Conservation (phyloP, 805 yeast genomes). For the Teunomyces pallodes region DNA sequence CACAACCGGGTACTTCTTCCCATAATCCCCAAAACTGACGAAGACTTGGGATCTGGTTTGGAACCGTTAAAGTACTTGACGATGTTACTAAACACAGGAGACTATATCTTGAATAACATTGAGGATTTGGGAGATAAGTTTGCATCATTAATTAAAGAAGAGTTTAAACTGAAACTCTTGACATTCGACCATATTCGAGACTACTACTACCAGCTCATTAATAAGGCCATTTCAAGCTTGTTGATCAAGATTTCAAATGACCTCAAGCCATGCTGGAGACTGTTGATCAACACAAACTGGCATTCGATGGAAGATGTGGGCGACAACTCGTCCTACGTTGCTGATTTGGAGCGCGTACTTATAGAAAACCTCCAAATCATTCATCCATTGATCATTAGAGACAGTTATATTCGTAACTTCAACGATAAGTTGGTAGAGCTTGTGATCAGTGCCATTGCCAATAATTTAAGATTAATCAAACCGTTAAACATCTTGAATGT, state of each 20-base stretch:
- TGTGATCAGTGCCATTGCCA: slow-evolving; percentile 52
- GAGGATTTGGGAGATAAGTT: slow-evolving; percentile 69
- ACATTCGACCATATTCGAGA: slow-evolving; percentile 57
- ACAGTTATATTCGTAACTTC: slow-evolving; percentile 66
- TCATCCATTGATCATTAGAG: slow-evolving; percentile 61
- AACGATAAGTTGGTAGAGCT: slow-evolving; percentile 75
- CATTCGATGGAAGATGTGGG: slow-evolving; percentile 56
- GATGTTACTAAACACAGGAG: slow-evolving; percentile 80
- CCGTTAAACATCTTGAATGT: slow-evolving; percentile 57
- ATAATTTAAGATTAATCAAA: slow-evolving; percentile 56
- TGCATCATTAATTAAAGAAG: slow-evolving; percentile 37
- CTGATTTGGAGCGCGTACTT: slow-evolving; percentile 51
- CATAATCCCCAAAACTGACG: slow-evolving; percentile 45
- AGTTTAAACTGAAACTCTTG: slow-evolving; percentile 36
- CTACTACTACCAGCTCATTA: slow-evolving; percentile 55
- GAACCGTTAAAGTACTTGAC: slow-evolving; percentile 69
- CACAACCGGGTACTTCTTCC: slow-evolving; percentile 31
- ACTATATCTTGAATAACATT: slow-evolving; percentile 78
- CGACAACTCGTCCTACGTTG: slow-evolving; percentile 69
- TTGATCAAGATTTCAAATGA: slow-evolving; percentile 59
- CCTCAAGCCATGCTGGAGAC: slow-evolving; percentile 75
- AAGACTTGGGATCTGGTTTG: slow-evolving; percentile 39
- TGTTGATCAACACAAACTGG: slow-evolving; percentile 78
- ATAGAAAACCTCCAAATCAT: slow-evolving; percentile 45
- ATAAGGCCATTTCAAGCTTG: slow-evolving; percentile 53